Conservation (phyloP, 768 basidiomycete species). For the Pulveroboletus sp. region DNA sequence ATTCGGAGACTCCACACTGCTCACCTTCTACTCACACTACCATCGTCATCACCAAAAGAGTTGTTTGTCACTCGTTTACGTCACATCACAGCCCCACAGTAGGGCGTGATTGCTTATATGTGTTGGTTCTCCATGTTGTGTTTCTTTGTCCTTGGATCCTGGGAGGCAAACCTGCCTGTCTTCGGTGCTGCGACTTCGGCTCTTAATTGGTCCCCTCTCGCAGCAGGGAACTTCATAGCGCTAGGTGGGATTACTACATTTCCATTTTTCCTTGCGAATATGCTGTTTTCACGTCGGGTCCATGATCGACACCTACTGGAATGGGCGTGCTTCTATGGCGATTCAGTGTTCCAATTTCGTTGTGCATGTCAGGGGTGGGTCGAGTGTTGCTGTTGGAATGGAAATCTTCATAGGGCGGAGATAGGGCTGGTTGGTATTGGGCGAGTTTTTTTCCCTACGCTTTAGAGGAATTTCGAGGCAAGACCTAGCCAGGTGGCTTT, state of each 20-base stretch:
- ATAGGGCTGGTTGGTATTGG: conserved; percentile 58
- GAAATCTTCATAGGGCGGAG: conserved; percentile 50
- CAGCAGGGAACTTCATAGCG: conserved; percentile 67
- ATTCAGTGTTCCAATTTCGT: conserved; percentile 68
- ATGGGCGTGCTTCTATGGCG: conserved; percentile 45
- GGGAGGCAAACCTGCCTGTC: conserved; percentile 62
- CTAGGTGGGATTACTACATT: conserved; percentile 58
- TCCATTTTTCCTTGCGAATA: conserved; percentile 62
- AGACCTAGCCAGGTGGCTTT: conserved; percentile 44
- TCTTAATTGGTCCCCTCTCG: conserved; percentile 56
- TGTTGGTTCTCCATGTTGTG: conserved; percentile 68
- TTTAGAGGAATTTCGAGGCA: conserved; percentile 63
- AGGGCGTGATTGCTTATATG: conserved; percentile 57
- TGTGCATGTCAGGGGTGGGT: conserved; percentile 65
- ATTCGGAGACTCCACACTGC: neutral
- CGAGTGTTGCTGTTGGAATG: conserved; percentile 54
- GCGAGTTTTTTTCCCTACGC: conserved; percentile 43
- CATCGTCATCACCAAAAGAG: conserved; percentile 1
- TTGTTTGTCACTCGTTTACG: conserved; percentile 7
- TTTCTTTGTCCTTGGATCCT: conserved; percentile 66
- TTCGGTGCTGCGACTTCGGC: conserved; percentile 40
- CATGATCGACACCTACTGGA: conserved; percentile 66
- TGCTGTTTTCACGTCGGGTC: conserved; percentile 50
- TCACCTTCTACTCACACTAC: neutral
- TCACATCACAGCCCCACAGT: conserved; percentile 31